Conservation (phyloP, 305 asterid species). For the Fraxinus albicans region DNA sequence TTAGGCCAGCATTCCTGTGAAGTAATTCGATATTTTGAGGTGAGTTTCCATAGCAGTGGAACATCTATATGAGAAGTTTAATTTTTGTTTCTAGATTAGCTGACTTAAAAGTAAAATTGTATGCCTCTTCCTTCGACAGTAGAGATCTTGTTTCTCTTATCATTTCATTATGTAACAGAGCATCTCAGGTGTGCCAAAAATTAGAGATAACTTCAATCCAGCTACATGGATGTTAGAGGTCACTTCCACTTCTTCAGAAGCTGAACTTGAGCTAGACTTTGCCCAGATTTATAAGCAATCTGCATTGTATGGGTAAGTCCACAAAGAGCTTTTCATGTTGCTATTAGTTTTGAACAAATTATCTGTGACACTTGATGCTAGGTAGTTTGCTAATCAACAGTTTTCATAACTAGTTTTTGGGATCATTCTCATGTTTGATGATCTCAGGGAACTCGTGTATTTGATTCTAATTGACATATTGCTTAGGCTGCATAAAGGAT, state of each 20-base stretch:
- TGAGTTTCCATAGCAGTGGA: slow-evolving; percentile 22
- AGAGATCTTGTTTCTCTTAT: background rate
- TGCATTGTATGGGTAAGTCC: slow-evolving; percentile 51
- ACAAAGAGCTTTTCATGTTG: background rate
- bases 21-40: slow-evolving; percentile 81
- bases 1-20: slow-evolving; percentile 58
- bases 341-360: background rate
- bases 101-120: background rate
- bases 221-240: slow-evolving; percentile 95
- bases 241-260: slow-evolving; percentile 68
- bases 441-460: background rate
- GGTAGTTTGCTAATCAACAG: background rate
- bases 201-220: slow-evolving; percentile 65
- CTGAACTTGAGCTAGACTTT: slow-evolving; percentile 60
- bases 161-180: slow-evolving; percentile 30
- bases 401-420: background rate
- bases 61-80: background rate
- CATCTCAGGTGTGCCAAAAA: slow-evolving; percentile 59
- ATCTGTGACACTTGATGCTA: background rate
- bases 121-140: background rate
- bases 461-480: background rate
- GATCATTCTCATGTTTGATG: background rate
- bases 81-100: background rate
- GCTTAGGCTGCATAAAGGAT: background rate
- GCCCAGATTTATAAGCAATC: slow-evolving; percentile 63